Evolutionary conservation across 306 rosid species (phyloP), one percentile per base, ranked within the genome.

Genomic region (Leucaena leucocephala): DNA sequence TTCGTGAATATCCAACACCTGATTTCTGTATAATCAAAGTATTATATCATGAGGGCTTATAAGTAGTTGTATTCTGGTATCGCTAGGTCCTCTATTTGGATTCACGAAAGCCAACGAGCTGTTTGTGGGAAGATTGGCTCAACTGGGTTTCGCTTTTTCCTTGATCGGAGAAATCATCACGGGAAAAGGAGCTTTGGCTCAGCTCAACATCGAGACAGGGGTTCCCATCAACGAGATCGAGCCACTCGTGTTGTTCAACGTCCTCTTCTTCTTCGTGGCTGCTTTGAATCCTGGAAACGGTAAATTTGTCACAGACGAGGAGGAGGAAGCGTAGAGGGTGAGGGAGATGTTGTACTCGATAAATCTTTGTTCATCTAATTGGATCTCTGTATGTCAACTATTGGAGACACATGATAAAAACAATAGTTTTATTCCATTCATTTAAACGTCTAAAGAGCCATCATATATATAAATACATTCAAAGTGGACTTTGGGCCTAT

Each of bases 231-330:
- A 83, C 74, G 98, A 94, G 70, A 91, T 94, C 4, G 98, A 95
- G 76, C 98, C 97, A 0, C 88, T 95, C 16, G 97, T 91, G 66
- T 83, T 95, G 86, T 89, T 95, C 81, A 92, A 90, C 27, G 97
- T 96, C 21, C 39, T 84, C 52, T 96, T 96, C 97, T 95, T 95
- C 91, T 95, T 95, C 88, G 0, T 95, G 65, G 99, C 99, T 36
- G 99, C 99, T 14, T 59, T 95, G 91, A 95, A 95, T 80, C 99
- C 99, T 42, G 99, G 99, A 35, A 93, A 90, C 42, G 99, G 99
- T 22, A 86, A 88, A 85, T 95, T 95, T 63, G 76, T 95, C 43
- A 93, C 94, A 0, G 99, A 95, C 22, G 97, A 76, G 16, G 91
- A 91, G 5, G 91, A 90, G 4, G 91, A 89, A 1, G 89, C 88